phyloP scores from a whole-genome alignment of 768 basidiomycete species.

The Leccinum truebloodii region DNA sequence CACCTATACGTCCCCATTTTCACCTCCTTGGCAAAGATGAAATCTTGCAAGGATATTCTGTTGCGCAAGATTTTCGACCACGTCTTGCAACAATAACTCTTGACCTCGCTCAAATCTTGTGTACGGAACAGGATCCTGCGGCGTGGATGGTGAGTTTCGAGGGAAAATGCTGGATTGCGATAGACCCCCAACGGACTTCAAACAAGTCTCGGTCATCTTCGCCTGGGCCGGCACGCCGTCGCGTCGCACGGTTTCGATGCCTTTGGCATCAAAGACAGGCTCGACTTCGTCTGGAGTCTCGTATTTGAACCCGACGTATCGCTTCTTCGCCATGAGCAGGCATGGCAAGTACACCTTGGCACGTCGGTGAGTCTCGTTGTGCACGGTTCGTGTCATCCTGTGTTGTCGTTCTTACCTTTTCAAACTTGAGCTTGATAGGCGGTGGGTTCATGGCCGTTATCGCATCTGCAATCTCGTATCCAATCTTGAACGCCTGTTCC shows the following conservation, averaged over 20 bases:
- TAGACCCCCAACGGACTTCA: conserved; percentile 60
- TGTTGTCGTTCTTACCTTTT: conserved; percentile 62
- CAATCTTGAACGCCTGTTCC: conserved; percentile 91
- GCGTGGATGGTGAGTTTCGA: neutral
- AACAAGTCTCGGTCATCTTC: conserved; percentile 87
- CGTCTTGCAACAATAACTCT: conserved; percentile 80
- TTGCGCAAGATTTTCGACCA: conserved; percentile 87
- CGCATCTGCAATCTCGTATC: conserved; percentile 87
- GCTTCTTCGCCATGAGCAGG: conserved; percentile 96
- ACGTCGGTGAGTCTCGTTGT: neutral
- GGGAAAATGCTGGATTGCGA: neutral
- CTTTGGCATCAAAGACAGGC: conserved; percentile 92
- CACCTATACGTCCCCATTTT: conserved; percentile 92
- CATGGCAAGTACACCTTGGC: conserved; percentile 89
- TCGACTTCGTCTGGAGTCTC: conserved; percentile 78
- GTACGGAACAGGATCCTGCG: conserved; percentile 87
- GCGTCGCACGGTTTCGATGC: conserved; percentile 93
- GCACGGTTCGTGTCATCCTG: neutral
- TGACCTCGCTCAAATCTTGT: conserved; percentile 86
- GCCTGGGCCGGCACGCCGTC: conserved; percentile 90
- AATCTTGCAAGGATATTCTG: conserved; percentile 84
- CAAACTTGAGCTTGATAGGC: conserved; percentile 95
- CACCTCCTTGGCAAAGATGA: conserved; percentile 94
- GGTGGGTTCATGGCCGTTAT: conserved; percentile 86
- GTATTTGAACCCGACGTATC: conserved; percentile 97